Conservation (phyloP, 306 rosid species). For the Gastrolobium villosum region DNA sequence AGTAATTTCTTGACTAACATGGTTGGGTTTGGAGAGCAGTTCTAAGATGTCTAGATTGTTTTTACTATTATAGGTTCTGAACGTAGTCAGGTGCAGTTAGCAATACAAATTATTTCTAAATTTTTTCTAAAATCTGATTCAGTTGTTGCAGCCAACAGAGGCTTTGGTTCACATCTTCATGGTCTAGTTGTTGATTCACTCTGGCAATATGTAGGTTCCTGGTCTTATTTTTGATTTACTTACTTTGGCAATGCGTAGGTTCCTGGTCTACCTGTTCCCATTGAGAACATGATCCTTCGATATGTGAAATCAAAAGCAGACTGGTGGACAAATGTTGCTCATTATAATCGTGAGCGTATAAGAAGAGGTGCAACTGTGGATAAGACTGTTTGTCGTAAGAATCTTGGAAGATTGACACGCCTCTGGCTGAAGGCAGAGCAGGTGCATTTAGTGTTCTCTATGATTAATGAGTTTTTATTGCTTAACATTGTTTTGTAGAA, state of each 20-base stretch:
- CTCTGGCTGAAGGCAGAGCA: conserved; percentile 99
- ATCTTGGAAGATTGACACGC: conserved; percentile 97
- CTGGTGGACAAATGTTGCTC: conserved; percentile 99
- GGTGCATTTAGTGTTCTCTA: conserved; percentile 55
- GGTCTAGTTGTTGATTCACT: background rate
- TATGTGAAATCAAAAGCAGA: conserved; percentile 99
- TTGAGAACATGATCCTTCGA: conserved; percentile 98
- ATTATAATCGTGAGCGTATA: conserved; percentile 96
- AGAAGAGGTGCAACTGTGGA: conserved; percentile 99
- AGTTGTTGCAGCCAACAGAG: background rate
- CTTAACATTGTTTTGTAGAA: background rate
- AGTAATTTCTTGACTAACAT: background rate
- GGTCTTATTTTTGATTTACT: conserved; percentile 10
- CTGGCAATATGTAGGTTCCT: conserved; percentile 48
- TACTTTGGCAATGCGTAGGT: conserved; percentile 58
- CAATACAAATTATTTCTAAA: background rate
- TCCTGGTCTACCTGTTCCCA: conserved; percentile 98
- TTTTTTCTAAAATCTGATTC: background rate
- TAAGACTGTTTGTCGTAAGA: conserved; percentile 97
- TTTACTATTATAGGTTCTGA: background rate
- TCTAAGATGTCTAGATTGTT: background rate
- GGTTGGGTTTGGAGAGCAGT: background rate
- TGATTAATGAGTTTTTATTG: background rate
- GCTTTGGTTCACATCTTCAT: background rate
- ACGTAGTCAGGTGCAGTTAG: background rate